Base-by-base conservation (phyloP, 2,329 filamentous ascomycete species). In the Epichloe baconii region DNA sequence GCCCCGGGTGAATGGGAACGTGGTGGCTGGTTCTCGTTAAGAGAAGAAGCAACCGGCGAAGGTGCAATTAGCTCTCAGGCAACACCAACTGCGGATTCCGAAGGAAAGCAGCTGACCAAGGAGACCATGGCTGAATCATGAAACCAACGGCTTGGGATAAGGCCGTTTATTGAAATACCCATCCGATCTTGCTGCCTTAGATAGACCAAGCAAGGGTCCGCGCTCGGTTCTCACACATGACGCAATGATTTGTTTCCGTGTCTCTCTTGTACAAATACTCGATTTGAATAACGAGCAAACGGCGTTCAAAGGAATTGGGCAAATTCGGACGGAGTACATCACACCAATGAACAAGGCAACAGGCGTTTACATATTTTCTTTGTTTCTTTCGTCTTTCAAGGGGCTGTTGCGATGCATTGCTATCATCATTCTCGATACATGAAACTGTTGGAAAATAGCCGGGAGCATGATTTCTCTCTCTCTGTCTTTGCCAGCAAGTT, bases 11-110 rank as follows among this genome's bases (percentile, higher is more conserved):
- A 82, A 44, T 95, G 88, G 89, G 88, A 94, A 58, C 71, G 73
- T n/a, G 89, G 89, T 4, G 89, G 89, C 1, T 95, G 88, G 88
- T 93, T 95, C 48, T 52, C 50, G 11, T 40, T 58, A 6, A 57
- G 56, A 44, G 44, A 57, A 3, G 41, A 42, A 1, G 31, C 56
- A 4, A 44, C 38, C 1, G 41, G 55, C 7, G 55, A 52, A 1
- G 50, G 52, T 31, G 52, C 26, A 5, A 47, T 54, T 1, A 60
- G 58, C 44, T 59, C 61, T 38, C 56, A 62, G 8, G 55, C 50
- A 2, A 66, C 63, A 10, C 63, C 64, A 8, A 64, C 49, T 35
- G 60, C 59, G 5, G 59, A 62, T 34, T 53, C 57, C 14, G 36
- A 36, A 19, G 34, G 8, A 2, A 38, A 35, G 8, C 36, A 40